Base-by-base conservation (phyloP, 768 basidiomycete genomes). In the Trametes elegans region DNA sequence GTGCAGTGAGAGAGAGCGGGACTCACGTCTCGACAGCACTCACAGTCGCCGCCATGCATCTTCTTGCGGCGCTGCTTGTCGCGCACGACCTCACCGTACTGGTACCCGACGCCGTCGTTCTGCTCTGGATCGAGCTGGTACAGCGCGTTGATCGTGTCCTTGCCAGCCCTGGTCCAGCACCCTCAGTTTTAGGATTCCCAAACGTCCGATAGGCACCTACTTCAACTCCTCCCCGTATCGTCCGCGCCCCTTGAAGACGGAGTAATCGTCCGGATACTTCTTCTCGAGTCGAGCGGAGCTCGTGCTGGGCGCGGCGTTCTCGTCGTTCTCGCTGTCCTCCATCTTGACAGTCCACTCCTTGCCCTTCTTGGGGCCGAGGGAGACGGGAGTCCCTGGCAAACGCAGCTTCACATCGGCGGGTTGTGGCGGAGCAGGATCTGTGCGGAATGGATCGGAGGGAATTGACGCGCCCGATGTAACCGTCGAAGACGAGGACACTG, bases 21-120 rank as follows among this genome's bases (percentile, higher is more conserved):
- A 14, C 51, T 11, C 64, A 91, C 93, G 44, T 85, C 86, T 35
- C 75, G 80, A 67, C 93, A 96, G 55, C 85, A 87, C 59, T 90
- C 88, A 66, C 92, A 96, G 58, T 92, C 90, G 2, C 78, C 82
- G 3, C 80, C 93, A 45, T 87, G 77, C 76, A 96, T 77, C 47
- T 74, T 72, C 60, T 76, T 77, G 28, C 94, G 75, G 29, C 82
- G 80, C 16, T 80, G 79, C 62, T 78, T 86, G 35, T 74, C 76
- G 24, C 93, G 76, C 11, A 91, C 87, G 14, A 92, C 90, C 44
- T 86, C 84, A 39, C 93, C 87, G 63, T 79, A 96, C 60, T 85
- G 83, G 66, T 79, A 87, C 38, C 74, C 71, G 9, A 82, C 41
- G 0, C 90, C 93, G 0, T 76, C 74, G 65, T 96, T 96, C 31